These are phyloP conservation scores for Clonostachys sp. DNA, from an alignment of 2,329 filamentous ascomycete species.

Conservation along the genomic window DNA sequence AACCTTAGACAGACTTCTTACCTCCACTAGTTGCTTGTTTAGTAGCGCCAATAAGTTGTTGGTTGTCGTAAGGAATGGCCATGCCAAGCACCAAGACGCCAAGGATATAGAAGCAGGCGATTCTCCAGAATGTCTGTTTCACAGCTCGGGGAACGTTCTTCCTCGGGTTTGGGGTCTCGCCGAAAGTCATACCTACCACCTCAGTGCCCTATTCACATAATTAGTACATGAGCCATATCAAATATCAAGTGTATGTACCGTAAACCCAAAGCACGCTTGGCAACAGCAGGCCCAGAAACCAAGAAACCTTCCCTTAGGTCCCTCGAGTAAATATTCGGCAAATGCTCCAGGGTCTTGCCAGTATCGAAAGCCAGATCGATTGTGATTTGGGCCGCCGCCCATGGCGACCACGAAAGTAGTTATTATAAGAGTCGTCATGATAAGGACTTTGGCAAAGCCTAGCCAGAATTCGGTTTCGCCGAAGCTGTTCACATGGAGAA, in stretches of 20 bases:
- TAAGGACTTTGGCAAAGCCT: constrained; percentile 35
- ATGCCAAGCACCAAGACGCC: constrained; percentile 14
- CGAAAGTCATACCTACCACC: constrained; percentile 9
- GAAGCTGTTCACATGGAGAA: constrained; percentile 32
- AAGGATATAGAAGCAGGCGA: constrained; percentile 14
- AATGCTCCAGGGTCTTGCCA: constrained; percentile 38
- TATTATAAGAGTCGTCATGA: constrained; percentile 29
- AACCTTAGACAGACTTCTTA: not conserved
- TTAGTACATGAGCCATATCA: too few relatives aligned
- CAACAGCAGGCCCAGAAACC: constrained; percentile 31
- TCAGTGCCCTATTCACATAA: constrained; percentile 4
- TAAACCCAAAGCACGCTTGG: constrained; percentile 24
- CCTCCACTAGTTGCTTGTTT: constrained; percentile 8
- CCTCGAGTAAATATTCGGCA: constrained; percentile 23
- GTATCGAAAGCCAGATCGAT: constrained; percentile 35
- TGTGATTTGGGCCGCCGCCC: constrained; percentile 27
- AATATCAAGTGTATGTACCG: not conserved
- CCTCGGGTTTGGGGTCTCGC: constrained; percentile 14
- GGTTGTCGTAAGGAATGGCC: constrained; percentile 14
- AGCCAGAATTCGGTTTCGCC: constrained; percentile 45
- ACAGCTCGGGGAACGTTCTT: constrained; percentile 13
- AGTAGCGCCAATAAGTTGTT: constrained; percentile 19
- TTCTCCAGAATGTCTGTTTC: constrained; percentile 15
- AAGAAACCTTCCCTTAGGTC: constrained; percentile 27
- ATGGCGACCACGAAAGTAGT: constrained; percentile 5